Base-by-base conservation (phyloP, 106 monocot genomes). In the Dendrobium catenatum region DNA sequence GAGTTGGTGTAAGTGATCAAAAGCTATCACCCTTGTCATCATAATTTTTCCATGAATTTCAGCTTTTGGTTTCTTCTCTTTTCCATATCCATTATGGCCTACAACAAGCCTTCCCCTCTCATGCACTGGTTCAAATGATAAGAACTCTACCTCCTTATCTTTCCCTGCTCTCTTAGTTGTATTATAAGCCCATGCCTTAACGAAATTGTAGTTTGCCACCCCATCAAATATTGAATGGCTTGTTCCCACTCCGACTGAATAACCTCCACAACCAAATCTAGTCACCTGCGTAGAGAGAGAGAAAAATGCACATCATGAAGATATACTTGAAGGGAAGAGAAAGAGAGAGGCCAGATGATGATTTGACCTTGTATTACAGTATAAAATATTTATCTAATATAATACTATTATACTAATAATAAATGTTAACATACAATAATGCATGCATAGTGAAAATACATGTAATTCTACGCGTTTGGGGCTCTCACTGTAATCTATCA, bases 161-260 rank as follows among this genome's bases (percentile, higher is more conserved):
- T 31, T 41, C 11, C 16, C 22, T 61, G 61, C 61, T 20, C 27
- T 64, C 22, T 43, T 55, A 40, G 74, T 51, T 15, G 64, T 64
- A 42, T 72, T 89, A 72, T 54, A 79, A 55, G 86, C 89, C 89
- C 89, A 89, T 79, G 89, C 80, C 55, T 37, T 72, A 13, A 89
- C 20, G 79, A 89, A 89, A 42, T 86, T 82, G 72, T 67, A 89
- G 64, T 73, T 89, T 18, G 86, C 89, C 46, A 31, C 19, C 16
- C 84, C 86, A 76, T 89, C 89, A 79, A 89, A 89, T 74, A 89
- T 79, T n/a, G 89, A 83, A 78, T 86, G 89, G 79, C 42, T 89
- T 49, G 79, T 84, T 20, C 86, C 89, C 56, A 89, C 76, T 47
- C 88, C 88, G 5, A 89, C 20, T 54, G 89, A 83, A 79, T 86